Base-by-base conservation (phyloP, 805 yeast species). In the Monosporozyma aerobia region DNA sequence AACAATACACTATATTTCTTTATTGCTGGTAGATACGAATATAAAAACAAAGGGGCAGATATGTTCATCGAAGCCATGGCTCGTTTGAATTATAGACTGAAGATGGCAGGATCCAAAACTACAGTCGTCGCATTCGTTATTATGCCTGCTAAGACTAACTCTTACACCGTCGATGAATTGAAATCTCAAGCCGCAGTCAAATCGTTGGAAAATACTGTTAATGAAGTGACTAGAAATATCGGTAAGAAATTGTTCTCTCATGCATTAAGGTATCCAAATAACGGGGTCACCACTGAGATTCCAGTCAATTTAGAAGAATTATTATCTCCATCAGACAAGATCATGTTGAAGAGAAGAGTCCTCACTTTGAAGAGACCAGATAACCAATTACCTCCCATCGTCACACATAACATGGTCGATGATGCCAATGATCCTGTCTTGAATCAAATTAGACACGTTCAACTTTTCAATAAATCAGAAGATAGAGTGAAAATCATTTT, bases 21-120 rank as follows among this genome's bases (percentile, higher is more conserved):
- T 76, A 94, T 90, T 69, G 95, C 98, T 23, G 99, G 99, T 53
- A 81, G 99, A 67, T 92, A 92, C 70, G 99, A 92, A 74, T 94
- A 83, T 70, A 81, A 97, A 65, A 92, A 92, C 69, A 92, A 92
- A 72, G 99, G 99, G 64, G 96, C 90, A 37, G 99, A 92, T 69
- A 84, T 92, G 77, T 92, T 82, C 68, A 87, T 92, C 61, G 99
- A 92, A 71, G 77, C 96, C 1, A 77, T 92, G 56, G 98, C 98
- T 1, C 78, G 99, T 59, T 79, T 92, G 65, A 92, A 92, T 72
- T 94, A 92, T 69, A 78, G 83, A 55, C 79, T 92, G 64, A 89
- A 94, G 73, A 83, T 81, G 54, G 70, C 81, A 5, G 88, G 88
- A 44, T 86, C 96, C 6, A 87, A 85, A 62, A 86, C 85, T 77